Evolutionary conservation across 2,329 filamentous ascomycete species (phyloP).

Genomic region (Cylindrodendrum hubeiense): DNA sequence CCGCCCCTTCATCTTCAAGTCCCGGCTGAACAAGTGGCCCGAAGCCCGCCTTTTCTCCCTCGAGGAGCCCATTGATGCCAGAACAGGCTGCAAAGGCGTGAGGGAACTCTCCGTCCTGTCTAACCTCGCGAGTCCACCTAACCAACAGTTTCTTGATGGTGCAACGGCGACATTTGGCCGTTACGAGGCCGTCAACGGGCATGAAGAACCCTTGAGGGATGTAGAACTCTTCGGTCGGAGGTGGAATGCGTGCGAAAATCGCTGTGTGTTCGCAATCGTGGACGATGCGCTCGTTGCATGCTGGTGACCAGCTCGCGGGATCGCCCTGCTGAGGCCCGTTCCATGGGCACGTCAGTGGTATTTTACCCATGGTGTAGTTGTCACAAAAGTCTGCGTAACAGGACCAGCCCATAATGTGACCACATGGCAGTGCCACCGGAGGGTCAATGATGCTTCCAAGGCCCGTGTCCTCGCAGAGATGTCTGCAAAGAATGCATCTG

Average conservation of each 20-base stretch:
- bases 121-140: slow-evolving; percentile 23
- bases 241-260: not conserved
- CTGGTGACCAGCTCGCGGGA: slow-evolving; percentile 1
- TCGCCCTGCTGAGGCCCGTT: slow-evolving; percentile 24
- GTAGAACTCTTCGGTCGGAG: not conserved
- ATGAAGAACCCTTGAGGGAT: slow-evolving; percentile 17
- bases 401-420: slow-evolving; percentile 34
- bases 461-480: slow-evolving; percentile 23
- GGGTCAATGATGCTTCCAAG: not conserved
- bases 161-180: slow-evolving; percentile 29
- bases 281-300: slow-evolving; percentile 33
- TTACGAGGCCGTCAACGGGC: not conserved
- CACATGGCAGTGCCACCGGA: slow-evolving; percentile 33
- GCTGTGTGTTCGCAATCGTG: slow-evolving; percentile 28
- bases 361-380: not conserved
- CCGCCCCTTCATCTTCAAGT: not conserved
- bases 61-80: slow-evolving; percentile 6
- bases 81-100: slow-evolving; percentile 15
- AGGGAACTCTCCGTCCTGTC: not conserved
- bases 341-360: slow-evolving; percentile 32
- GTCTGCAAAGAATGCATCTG: slow-evolving; percentile 30
- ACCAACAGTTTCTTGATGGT: slow-evolving; percentile 15
- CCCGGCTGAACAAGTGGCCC: not conserved
- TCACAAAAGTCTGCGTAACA: slow-evolving; percentile 28
- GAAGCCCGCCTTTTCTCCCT: not conserved